Conservation (phyloP, 2,329 filamentous ascomycete genomes). For the Arthrobotrys sinensis region DNA sequence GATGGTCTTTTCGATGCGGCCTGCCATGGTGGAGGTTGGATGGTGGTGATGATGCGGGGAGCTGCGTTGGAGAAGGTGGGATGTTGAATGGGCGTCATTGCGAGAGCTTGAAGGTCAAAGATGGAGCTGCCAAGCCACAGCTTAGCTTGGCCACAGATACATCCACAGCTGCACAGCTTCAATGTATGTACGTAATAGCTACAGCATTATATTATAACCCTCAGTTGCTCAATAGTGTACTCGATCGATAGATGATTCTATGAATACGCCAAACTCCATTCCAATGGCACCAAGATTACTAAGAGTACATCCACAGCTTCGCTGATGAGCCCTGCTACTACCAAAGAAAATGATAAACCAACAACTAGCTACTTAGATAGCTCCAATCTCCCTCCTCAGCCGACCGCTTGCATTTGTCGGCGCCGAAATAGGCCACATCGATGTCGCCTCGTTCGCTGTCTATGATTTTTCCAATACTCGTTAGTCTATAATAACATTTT, state of each 20-base stretch:
- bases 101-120: constrained; percentile 29
- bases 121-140: constrained; percentile 34
- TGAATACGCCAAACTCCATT: constrained; percentile 53
- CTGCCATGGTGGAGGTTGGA: constrained; percentile 66
- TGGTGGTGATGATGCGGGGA: constrained; percentile 12
- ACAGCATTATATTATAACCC: background rate
- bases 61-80: constrained; percentile 52
- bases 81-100: constrained; percentile 57
- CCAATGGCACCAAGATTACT: constrained; percentile 36
- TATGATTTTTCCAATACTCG: background rate
- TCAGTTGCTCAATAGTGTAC: too few species aligned
- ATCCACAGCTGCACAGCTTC: background rate
- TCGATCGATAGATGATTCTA: constrained; percentile 34
- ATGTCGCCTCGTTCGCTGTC: constrained; percentile 56
- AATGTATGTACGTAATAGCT: background rate
- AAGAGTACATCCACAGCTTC: constrained; percentile 34
- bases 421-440: constrained; percentile 55
- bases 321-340: constrained; percentile 28
- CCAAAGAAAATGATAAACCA: constrained; percentile 2
- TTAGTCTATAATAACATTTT: constrained; percentile 12
- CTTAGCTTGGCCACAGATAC: constrained; percentile 2
- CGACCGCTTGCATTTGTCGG: constrained; percentile 42
- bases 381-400: constrained; percentile 49
- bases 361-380: constrained; percentile 25
- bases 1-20: constrained; percentile 80